phyloP scores from a whole-genome alignment of 2,329 filamentous ascomycete species.

The Gnomoniopsis smithogilvyi region DNA sequence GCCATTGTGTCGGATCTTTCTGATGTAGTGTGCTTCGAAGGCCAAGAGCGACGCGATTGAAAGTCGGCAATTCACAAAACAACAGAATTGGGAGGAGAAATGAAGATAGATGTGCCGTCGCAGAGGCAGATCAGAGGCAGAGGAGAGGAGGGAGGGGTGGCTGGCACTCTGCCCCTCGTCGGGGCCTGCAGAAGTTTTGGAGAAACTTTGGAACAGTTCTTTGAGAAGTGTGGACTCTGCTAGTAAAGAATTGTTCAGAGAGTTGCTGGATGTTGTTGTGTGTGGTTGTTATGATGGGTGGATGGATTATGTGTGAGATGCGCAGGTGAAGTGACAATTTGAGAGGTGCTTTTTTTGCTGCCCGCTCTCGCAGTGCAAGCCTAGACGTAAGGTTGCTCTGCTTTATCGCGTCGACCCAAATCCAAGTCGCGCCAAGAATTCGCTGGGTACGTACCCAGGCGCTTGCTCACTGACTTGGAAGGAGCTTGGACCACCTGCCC shows the following conservation, averaged over 20 bases:
- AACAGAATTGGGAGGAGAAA: background rate
- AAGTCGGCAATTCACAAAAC: background rate
- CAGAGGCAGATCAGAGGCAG: background rate
- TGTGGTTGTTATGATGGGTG: no score
- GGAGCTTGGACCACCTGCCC: slow-evolving; percentile 12
- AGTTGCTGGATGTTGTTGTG: no score
- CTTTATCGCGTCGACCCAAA: slow-evolving; percentile 6
- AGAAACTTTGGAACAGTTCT: background rate
- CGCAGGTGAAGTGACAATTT: no score
- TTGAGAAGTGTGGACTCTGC: background rate
- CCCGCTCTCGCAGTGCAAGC: no score
- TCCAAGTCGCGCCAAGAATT: slow-evolving; percentile 10
- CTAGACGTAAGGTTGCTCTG: no score
- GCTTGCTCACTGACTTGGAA: no score
- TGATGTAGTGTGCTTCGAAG: background rate
- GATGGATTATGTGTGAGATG: no score
- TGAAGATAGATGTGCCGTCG: background rate
- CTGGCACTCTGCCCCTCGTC: no score
- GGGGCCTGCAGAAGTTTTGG: background rate
- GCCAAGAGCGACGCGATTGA: no score
- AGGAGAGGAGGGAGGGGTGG: background rate
- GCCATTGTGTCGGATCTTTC: slow-evolving; percentile 36
- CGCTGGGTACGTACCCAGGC: no score
- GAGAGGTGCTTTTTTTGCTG: no score
- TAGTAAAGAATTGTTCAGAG: no score